phyloP scores from a whole-genome alignment of 2,329 filamentous ascomycete genomes.

The Shiraia sp. region DNA sequence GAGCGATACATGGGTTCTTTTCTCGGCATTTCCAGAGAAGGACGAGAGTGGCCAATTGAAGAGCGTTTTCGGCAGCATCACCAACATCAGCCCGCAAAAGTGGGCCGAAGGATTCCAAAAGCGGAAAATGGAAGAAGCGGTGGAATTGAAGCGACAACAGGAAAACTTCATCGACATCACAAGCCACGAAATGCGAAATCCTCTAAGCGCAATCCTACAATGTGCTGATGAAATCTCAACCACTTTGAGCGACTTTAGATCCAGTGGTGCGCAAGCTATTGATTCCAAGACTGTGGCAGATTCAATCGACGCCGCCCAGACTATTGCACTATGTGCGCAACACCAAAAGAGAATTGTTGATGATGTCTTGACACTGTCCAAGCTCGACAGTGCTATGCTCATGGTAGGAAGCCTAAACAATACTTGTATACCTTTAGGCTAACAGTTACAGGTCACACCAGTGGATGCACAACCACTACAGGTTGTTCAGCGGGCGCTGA shows the following conservation, averaged over 20 bases:
- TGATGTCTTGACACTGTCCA: constrained; percentile 51
- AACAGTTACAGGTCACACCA: constrained; percentile 58
- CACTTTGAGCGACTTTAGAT: constrained; percentile 52
- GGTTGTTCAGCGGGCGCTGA: constrained; percentile 69
- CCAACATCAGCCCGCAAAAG: constrained; percentile 85
- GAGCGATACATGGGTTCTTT: constrained; percentile 74
- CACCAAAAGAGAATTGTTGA: constrained; percentile 70
- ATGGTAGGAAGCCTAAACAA: constrained; percentile 46
- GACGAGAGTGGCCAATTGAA: constrained; percentile 67
- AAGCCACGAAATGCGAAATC: constrained; percentile 77
- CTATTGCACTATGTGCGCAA: constrained; percentile 75
- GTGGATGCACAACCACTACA: constrained; percentile 69
- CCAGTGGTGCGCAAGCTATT: constrained; percentile 52
- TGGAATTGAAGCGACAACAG: constrained; percentile 79
- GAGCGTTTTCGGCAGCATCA: constrained; percentile 78
- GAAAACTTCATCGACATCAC: constrained; percentile 83
- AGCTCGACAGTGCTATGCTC: constrained; percentile 75
- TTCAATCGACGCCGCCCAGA: constrained; percentile 74
- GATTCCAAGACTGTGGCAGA: constrained; percentile 57
- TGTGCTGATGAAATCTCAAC: constrained; percentile 73
- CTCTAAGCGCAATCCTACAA: constrained; percentile 73
- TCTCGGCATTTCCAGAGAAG: constrained; percentile 76
- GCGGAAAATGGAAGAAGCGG: constrained; percentile 75
- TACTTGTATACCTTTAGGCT: background rate
- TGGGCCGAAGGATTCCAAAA: constrained; percentile 81